A percentile compares a stretch with the other conserved stretches of the same genome.
These are phyloP conservation scores for Mycena kentingensis DNA, from an alignment of 768 basidiomycete genomes.

Conservation along the genomic window DNA sequence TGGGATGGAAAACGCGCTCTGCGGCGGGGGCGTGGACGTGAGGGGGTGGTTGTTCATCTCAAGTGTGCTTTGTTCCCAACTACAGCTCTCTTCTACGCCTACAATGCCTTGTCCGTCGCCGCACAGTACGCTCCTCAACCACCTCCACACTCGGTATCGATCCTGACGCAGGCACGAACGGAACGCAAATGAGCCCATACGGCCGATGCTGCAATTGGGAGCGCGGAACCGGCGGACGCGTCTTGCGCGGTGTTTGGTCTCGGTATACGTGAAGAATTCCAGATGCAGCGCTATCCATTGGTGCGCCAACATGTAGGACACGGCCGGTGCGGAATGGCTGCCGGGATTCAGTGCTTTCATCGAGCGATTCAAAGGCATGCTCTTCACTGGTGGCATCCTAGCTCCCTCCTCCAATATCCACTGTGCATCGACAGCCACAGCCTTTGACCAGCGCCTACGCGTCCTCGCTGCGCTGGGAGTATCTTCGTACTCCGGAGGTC, in stretches of 20 bases:
- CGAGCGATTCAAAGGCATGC: background rate
- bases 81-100: slow-evolving; percentile 21
- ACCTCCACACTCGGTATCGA: background rate
- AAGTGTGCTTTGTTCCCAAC: slow-evolving; percentile 16
- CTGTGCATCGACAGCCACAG: slow-evolving; percentile 42
- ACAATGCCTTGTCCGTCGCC: slow-evolving; percentile 41
- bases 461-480: slow-evolving; percentile 41
- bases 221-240: slow-evolving; percentile 42
- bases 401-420: slow-evolving; percentile 30
- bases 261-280: slow-evolving; percentile 33
- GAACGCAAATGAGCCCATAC: slow-evolving; percentile 25
- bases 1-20: slow-evolving; percentile 43
- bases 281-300: slow-evolving; percentile 16
- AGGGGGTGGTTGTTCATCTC: too few relatives aligned
- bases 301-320: slow-evolving; percentile 10
- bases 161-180: background rate
- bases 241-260: slow-evolving; percentile 36
- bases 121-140: background rate
- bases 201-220: slow-evolving; percentile 35
- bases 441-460: slow-evolving; percentile 41
- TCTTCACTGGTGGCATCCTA: slow-evolving; percentile 21
- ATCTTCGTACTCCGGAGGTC: slow-evolving; percentile 55
- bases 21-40: slow-evolving; percentile 43
- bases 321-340: slow-evolving; percentile 20
- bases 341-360: background rate